Base-by-base conservation (phyloP, 352 stramenopile species). In the Nothophytophthora sp. region DNA sequence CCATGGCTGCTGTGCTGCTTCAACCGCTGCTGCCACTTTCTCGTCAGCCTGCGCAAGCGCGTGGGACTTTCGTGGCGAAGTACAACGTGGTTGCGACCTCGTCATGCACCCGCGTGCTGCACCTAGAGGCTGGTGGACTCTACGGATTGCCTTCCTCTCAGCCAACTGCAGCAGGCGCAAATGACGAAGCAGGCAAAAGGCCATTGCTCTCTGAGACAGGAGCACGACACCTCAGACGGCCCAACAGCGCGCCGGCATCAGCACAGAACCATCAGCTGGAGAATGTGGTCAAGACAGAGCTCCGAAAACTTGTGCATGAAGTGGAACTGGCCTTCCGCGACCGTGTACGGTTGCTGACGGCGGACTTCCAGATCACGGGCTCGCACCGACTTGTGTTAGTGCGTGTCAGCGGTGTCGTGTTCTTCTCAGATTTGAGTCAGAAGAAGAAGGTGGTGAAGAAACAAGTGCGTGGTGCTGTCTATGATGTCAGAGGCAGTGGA, bases 361-460 rank as follows among this genome's bases (percentile, higher is more conserved):
- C 63, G 18, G 75, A 89, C 37, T 89, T 84, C 38, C 75, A 80
- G 29, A 65, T 86, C 57, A 84, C 75, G 13, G 65, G 60, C 27
- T 67, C 60, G 24, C 74, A 84, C 12, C 64, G 78, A 3, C 63
- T 89, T 12, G 55, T 86, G 16, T 63, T 89, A 28, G 43, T 86
- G 32, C 73, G 78, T 30, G 53, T 87, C 25, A 83, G 73, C 22
- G 55, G 62, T 25, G 24, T 89, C 38, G 73, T 89, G 10, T 84
- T 78, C 33, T 69, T 72, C 42, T 87, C 75, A 1, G 78, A 89
- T 30, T 38, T 86, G 16, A 55, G 59, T 33, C 49, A 62, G 18
- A 63, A 59, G 45, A 55, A 63, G 34, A 27, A 60, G 13, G 6
- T 30, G 1, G n/a, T 30, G 3, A 29, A 19, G 32, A 47, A 24